These are phyloP conservation scores for Scytalidium lignicola DNA, from an alignment of 2,329 filamentous ascomycete species.

Conservation along the genomic window DNA sequence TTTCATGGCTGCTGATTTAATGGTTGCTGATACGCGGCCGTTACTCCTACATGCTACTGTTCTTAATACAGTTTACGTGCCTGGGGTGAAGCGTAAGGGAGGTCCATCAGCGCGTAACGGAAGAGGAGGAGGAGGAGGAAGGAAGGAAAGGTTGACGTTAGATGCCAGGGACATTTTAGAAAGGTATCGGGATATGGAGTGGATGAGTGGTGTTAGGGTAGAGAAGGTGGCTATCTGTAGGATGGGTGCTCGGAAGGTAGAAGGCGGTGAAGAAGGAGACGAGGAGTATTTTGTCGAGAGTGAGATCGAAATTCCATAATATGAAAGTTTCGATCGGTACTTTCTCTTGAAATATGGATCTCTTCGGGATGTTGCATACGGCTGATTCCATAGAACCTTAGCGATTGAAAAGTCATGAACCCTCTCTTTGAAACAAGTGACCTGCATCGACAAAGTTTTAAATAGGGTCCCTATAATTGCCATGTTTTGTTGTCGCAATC, in stretches of 20 bases:
- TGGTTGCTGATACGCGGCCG: conserved; percentile 54
- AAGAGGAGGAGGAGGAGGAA: conserved; percentile 25
- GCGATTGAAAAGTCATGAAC: too few species aligned
- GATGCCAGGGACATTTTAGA: conserved; percentile 53
- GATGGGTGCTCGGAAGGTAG: conserved; percentile 70
- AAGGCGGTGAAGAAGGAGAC: conserved; percentile 11
- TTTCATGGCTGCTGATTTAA: conserved; percentile 52
- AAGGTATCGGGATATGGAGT: conserved; percentile 59
- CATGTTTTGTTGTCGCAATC: too few species aligned
- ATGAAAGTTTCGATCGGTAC: neutral
- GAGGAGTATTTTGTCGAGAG: conserved; percentile 25
- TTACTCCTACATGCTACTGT: conserved; percentile 80
- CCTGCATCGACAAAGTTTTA: too few species aligned
- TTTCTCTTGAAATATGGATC: too few species aligned
- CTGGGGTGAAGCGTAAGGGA: conserved; percentile 14
- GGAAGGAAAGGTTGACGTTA: conserved; percentile 31
- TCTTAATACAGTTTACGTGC: conserved; percentile 76
- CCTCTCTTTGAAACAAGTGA: too few species aligned
- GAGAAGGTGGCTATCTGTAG: conserved; percentile 72
- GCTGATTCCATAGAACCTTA: too few species aligned
- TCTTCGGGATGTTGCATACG: too few species aligned
- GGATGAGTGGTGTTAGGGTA: conserved; percentile 65
- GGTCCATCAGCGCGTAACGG: too few species aligned
- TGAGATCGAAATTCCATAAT: conserved; percentile 17
- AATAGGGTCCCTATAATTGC: too few species aligned